These are phyloP conservation scores for Coemansia sp. DNA, from an alignment of 192 early-diverging fungal genomes.

Conservation along the genomic window DNA sequence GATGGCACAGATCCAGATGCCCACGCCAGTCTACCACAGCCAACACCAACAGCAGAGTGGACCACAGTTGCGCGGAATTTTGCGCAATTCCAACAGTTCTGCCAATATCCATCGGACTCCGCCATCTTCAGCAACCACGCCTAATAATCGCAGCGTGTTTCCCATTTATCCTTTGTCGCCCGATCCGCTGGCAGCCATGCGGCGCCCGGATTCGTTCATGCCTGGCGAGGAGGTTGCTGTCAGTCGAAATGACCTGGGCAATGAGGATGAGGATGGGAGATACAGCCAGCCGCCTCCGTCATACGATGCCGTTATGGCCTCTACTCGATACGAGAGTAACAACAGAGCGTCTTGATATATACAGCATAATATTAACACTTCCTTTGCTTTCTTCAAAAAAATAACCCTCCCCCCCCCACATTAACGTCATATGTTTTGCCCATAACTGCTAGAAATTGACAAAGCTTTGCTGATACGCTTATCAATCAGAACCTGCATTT, in stretches of 20 bases:
- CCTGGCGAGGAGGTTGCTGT: background rate
- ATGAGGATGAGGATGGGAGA: background rate
- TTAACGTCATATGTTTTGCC: background rate
- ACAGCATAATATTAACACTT: background rate
- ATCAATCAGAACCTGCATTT: background rate
- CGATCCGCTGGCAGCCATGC: background rate
- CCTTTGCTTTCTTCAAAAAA: background rate
- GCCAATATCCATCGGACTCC: background rate
- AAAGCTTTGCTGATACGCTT: background rate
- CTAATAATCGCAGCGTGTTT: background rate
- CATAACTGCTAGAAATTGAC: background rate
- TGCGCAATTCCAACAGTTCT: background rate
- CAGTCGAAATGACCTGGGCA: background rate
- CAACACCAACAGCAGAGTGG: background rate
- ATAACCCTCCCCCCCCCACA: too few species aligned
- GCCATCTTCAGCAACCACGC: background rate
- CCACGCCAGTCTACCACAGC: background rate
- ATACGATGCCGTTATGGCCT: constrained; percentile 2
- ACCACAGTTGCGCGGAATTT: background rate
- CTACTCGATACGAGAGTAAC: background rate
- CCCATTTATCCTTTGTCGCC: background rate
- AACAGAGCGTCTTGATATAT: background rate
- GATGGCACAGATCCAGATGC: background rate
- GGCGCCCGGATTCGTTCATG: constrained; percentile 3
- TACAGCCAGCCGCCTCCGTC: constrained; percentile 6